phyloP scores from a whole-genome alignment of 108 stramenopile genomes.

The Mediolabrus comicus region DNA sequence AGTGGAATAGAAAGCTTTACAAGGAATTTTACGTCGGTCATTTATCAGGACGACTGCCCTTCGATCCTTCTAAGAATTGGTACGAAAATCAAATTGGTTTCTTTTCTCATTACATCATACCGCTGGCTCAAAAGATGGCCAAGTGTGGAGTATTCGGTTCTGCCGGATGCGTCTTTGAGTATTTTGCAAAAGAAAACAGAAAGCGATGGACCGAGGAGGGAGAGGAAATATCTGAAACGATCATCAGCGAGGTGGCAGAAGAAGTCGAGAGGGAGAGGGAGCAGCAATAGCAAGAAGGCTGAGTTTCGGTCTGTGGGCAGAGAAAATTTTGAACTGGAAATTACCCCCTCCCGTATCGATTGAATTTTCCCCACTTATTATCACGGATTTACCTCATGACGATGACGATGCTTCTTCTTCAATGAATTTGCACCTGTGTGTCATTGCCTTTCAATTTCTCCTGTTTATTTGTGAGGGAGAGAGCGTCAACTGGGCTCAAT shows the following conservation, averaged over 20 bases:
- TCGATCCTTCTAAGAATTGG: constrained; percentile 50
- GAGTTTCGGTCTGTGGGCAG: too few species aligned
- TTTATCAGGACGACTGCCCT: constrained; percentile 4
- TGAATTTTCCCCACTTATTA: too few species aligned
- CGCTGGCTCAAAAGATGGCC: constrained; percentile 42
- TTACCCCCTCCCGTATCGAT: too few species aligned
- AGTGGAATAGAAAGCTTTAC: constrained; percentile 57
- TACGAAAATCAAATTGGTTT: constrained; percentile 53
- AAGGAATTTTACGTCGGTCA: constrained; percentile 46
- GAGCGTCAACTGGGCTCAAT: constrained; percentile 53
- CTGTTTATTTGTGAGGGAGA: neutral
- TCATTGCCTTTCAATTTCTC: neutral
- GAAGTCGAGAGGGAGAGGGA: constrained; percentile 12
- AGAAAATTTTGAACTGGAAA: too few species aligned
- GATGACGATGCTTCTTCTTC: too few species aligned
- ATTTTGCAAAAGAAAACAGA: constrained; percentile 42
- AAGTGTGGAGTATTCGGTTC: constrained; percentile 39
- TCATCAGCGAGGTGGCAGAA: constrained; percentile 33
- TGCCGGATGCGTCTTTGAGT: constrained; percentile 34
- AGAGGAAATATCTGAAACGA: constrained; percentile 25
- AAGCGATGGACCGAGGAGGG: constrained; percentile 35
- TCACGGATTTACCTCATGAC: too few species aligned
- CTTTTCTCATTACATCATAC: constrained; percentile 49
- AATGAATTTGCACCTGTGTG: neutral
- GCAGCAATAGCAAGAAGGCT: neutral